Base-by-base conservation (phyloP, 2,329 filamentous ascomycete genomes). In the Aphanocladium album region DNA sequence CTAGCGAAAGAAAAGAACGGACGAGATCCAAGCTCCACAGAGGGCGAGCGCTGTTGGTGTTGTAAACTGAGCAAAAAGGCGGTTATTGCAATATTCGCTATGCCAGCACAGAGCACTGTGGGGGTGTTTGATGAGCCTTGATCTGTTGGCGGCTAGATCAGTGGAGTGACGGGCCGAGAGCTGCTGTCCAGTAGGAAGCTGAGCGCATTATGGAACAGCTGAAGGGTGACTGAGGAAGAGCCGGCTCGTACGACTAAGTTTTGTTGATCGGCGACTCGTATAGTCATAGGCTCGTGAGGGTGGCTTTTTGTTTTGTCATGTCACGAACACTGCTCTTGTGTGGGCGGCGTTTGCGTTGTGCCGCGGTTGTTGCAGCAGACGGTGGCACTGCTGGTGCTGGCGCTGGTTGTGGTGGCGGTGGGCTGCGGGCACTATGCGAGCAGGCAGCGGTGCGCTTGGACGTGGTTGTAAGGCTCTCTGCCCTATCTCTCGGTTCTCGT, bases 51-150 rank as follows among this genome's bases (percentile, higher is more conserved):
- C n/a, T 17, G 39, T 43, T 43, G 39, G 39, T 43, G 39, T 16
- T 8, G 12, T 6, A 43, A 5, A 43, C 5, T 6, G 33, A 35
- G 12, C 33, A 35, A 35, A 12, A 46, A 46, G 43, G 7, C 6
- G 6, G 43, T 23, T 16, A 17, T 23, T 17, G 17, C 21, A 46
- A n/a, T 46, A 6, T 35, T 35, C 33, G 6, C 33, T 12, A 12
- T 35, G 33, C 6, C 6, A 12, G 33, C 33, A 12, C 12, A 23
- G 17, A 46, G n/a, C 43, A 8, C 23, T 27, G 30, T 49, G 45
- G 55, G 55, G 55, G 35, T 19, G 33, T 57, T 50, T 57, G 55
- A 57, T 50, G 55, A 57, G 45, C 46, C 45, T n/a, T 57, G 45
- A 57, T 57, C 55, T 50, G 55, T 50, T 33, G 55, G 55, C 46